Evolutionary conservation across 345 rosid species (phyloP), one percentile per base, ranked within the genome.

Genomic region (Populus alba): DNA sequence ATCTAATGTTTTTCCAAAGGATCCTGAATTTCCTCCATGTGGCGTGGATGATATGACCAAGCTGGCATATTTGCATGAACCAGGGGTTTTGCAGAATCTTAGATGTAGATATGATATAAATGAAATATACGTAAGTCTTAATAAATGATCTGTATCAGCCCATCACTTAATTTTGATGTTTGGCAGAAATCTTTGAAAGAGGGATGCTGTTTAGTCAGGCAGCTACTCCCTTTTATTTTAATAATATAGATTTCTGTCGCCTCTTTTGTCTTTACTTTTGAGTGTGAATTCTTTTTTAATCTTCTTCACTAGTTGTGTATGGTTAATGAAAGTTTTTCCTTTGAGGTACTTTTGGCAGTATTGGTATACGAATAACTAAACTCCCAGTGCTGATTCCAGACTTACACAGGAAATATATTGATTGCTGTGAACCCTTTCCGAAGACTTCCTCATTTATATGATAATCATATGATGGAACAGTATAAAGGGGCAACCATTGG

Each of bases 371-470:
- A 27, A 59, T 55, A 37, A 57, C 72, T 78, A 38, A 78, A 61
- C 69, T 62, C n/a, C 33, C 33, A 57, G 49, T 83, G 81, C 41
- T 88, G 77, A 53, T 79, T 78, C 76, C 92, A 96, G 99, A 96
- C 98, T 51, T 96, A 96, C 83, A 91, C 97, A 23, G 98, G 99
- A 77, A 91, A 84, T 81, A 96, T 94, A 86, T 77, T 96, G 86
- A 96, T 96, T 76, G 99, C 99, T 76, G 99, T 96, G 79, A 96
- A 96, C 77, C 99, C 99, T 69, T 96, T 96, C 83, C 90, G 88
- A 83, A 94, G 79, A 81, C 90, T 96, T 74, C 97, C 98, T 11
- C 97, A 96, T 87, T 91, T 96, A 18, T 96, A 96, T 62, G 94
- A 88, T 85, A 88, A 81, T 81, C 95, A 96, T 81, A 90, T 92